Base-by-base conservation (phyloP, 257 asterid species). In the Striga asiatica region DNA sequence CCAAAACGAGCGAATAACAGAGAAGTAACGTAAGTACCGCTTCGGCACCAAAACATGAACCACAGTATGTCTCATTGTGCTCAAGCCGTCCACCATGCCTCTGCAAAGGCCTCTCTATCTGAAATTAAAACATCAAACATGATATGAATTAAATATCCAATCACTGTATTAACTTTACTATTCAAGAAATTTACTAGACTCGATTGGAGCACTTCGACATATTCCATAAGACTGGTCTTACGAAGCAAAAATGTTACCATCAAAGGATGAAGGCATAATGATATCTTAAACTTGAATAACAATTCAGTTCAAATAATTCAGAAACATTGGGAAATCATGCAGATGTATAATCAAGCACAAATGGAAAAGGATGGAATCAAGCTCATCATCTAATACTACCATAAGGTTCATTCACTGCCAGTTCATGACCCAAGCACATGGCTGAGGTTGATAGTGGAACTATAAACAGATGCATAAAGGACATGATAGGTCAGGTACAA, bases 1-100 rank as follows among this genome's bases (percentile, higher is more conserved):
- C n/a, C n/a, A n/a, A n/a, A n/a, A 32, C 29, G 56, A 24, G 39
- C 27, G 41, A 6, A 59, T 18, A 54, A 58, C 27, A 57, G 29
- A 34, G 32, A 73, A 50, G 54, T 6, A 14, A 32, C 19, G 59
- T 35, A 60, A 34, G 55, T 83, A 89, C 99, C 92, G 56, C 56
- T 80, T 92, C 99, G 67, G 99, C 95, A 50, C 99, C 99, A 70
- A 52, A 92, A 78, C 99, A 92, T 56, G 99, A 84, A 28, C 99
- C 99, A 21, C 99, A 92, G 59, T 92, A 92, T 47, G 79, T 83
- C 81, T 92, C 99, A 60, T 88, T 81, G 73, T 81, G 86, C 66
- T 81, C 95, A 66, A 92, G 96, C 76, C 99, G 78, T 62, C 97
- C 97, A 18, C 99, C 99, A 64, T 92, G 96, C 73, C 75, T 88